These are phyloP conservation scores for Boletus reticulatus DNA, from an alignment of 768 basidiomycete genomes.

Conservation along the genomic window DNA sequence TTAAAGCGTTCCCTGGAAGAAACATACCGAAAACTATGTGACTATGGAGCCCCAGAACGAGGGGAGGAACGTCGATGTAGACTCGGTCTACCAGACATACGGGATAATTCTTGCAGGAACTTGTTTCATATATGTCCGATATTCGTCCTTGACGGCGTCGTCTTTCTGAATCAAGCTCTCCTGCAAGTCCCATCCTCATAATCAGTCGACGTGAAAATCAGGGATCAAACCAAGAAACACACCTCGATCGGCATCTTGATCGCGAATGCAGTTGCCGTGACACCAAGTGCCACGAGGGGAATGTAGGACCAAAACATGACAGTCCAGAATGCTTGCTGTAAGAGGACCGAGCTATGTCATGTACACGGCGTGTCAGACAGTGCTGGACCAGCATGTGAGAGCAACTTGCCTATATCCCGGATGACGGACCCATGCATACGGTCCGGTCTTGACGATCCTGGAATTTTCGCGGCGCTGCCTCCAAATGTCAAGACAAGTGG, in stretches of 20 bases:
- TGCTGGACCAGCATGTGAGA: no score
- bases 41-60: no score
- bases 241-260: conserved; percentile 35
- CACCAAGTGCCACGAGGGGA: conserved; percentile 21
- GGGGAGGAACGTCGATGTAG: no score
- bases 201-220: neutral
- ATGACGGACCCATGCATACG: no score
- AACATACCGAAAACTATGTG: no score
- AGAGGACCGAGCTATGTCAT: no score
- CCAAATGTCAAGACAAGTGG: no score
- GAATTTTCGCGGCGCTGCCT: no score
- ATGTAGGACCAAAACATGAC: conserved; percentile 34
- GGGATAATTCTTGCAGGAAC: conserved; percentile 29
- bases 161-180: conserved; percentile 29
- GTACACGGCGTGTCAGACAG: no score
- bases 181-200: conserved; percentile 4
- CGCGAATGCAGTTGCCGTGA: conserved; percentile 18
- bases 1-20: no score
- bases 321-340: conserved; percentile 5
- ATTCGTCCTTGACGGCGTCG: conserved; percentile 20
- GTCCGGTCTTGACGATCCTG: no score
- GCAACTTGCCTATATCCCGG: no score
- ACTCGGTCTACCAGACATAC: conserved; percentile 18
- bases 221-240: neutral
- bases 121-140: conserved; percentile 25